phyloP scores from a whole-genome alignment of 768 basidiomycete species.

The Russula lepida region DNA sequence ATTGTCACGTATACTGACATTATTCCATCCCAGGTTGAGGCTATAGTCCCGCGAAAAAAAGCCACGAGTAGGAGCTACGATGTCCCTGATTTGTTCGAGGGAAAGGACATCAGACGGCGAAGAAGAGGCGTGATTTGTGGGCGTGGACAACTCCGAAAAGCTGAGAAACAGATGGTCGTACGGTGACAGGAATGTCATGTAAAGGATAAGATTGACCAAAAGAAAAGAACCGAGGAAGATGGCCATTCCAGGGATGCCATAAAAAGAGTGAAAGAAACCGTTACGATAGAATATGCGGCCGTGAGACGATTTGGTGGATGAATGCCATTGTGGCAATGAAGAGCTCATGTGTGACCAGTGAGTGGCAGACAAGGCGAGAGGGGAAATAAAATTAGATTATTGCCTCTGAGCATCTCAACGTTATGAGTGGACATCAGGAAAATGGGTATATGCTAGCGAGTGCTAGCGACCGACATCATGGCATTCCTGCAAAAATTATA shows the following conservation, averaged over 20 bases:
- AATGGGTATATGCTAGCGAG: too few species aligned
- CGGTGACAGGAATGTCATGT: not conserved
- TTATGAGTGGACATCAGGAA: too few species aligned
- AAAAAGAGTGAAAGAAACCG: not conserved
- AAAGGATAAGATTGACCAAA: constrained; percentile 1
- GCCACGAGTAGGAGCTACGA: constrained; percentile 35
- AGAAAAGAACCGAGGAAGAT: constrained; percentile 5
- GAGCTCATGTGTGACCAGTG: too few species aligned
- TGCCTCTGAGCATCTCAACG: too few species aligned
- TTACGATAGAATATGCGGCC: not conserved
- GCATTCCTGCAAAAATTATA: too few species aligned
- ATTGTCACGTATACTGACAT: constrained; percentile 27
- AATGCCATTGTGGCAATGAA: not conserved
- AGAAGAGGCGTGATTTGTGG: not conserved
- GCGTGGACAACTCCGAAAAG: not conserved
- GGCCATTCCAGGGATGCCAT: not conserved
- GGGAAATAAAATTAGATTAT: too few species aligned
- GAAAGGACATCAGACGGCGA: constrained; percentile 18
- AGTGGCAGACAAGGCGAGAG: too few species aligned
- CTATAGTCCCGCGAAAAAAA: constrained; percentile 39
- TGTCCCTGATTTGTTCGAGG: constrained; percentile 28
- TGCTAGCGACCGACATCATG: too few species aligned
- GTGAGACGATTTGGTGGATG: not conserved
- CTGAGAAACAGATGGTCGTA: not conserved
- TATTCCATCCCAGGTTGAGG: constrained; percentile 41